Evolutionary conservation across 75 land plant genomes (phyloP).

Genomic region (Cunninghamia lanceolata): DNA sequence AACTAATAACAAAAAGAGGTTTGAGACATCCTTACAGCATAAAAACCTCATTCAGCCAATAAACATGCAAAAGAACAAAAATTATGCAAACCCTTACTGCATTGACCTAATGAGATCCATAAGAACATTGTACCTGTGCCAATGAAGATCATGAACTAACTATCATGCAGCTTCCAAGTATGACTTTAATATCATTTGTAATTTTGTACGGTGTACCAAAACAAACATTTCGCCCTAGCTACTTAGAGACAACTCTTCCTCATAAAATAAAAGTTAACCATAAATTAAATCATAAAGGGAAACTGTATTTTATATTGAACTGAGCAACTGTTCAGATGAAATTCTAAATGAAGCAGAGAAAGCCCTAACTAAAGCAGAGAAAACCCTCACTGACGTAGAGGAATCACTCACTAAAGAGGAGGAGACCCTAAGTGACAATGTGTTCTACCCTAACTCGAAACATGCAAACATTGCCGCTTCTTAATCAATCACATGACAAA

Average conservation of each 20-base stretch:
- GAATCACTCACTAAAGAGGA: background rate
- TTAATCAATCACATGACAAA: background rate
- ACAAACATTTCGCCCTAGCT: background rate
- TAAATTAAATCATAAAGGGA: background rate
- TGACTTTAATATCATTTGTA: background rate
- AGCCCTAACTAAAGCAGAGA: background rate
- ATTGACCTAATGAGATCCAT: background rate
- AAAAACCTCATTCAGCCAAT: background rate
- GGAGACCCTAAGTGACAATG: background rate
- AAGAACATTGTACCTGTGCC: background rate
- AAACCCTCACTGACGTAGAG: background rate
- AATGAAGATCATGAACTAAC: background rate
- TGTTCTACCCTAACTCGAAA: background rate
- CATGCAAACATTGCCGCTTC: background rate
- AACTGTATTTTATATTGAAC: background rate
- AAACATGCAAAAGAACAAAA: background rate
- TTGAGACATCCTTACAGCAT: background rate
- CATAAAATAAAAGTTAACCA: background rate
- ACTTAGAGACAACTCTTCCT: background rate
- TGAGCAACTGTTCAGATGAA: background rate
- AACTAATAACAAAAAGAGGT: background rate
- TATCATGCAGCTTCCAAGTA: background rate
- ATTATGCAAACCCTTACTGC: background rate
- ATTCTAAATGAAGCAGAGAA: too few relatives aligned
- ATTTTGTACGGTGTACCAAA: background rate